Percentiles rank a stretch among this genome's conserved stretches.
Conservation (phyloP, 768 basidiomycete genomes). For the Vishniacozyma victoriae region DNA sequence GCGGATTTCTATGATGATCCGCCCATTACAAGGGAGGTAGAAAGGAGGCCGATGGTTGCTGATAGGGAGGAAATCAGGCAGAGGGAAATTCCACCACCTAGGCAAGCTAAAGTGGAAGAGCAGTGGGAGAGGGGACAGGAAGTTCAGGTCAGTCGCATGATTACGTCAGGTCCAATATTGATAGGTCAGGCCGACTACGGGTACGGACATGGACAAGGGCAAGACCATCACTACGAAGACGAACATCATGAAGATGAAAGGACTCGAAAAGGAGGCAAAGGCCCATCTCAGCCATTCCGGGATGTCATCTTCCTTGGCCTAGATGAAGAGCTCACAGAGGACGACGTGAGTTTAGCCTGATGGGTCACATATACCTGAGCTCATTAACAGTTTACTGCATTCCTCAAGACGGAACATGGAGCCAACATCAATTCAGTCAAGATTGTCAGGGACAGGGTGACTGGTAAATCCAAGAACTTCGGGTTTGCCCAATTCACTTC, state of each 20-base stretch:
- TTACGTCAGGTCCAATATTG: too few species aligned
- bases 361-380: slow-evolving; percentile 49
- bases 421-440: slow-evolving; percentile 53
- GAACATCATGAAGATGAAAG: background rate
- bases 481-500: slow-evolving; percentile 91
- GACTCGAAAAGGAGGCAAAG: slow-evolving; percentile 2
- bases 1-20: background rate
- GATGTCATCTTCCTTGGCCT: slow-evolving; percentile 95
- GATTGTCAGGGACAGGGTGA: slow-evolving; percentile 91
- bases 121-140: slow-evolving; percentile 36
- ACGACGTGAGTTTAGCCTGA: slow-evolving; percentile 61
- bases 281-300: slow-evolving; percentile 75
- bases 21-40: background rate
- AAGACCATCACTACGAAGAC: too few species aligned
- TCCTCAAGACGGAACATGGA: slow-evolving; percentile 40
- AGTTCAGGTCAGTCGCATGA: too few species aligned
- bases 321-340: slow-evolving; percentile 85
- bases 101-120: slow-evolving; percentile 2
- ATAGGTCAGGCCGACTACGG: too few species aligned
- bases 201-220: too few species aligned
- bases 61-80: slow-evolving; percentile 20
- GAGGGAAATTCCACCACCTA: background rate
- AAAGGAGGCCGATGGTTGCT: slow-evolving; percentile 15
- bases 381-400: slow-evolving; percentile 22
- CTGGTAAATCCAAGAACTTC: slow-evolving; percentile 94